Percentiles rank a stretch among this genome's conserved stretches.
Conservation (phyloP, 1,139 yeast genomes). For the Diutina scorzettiae region DNA sequence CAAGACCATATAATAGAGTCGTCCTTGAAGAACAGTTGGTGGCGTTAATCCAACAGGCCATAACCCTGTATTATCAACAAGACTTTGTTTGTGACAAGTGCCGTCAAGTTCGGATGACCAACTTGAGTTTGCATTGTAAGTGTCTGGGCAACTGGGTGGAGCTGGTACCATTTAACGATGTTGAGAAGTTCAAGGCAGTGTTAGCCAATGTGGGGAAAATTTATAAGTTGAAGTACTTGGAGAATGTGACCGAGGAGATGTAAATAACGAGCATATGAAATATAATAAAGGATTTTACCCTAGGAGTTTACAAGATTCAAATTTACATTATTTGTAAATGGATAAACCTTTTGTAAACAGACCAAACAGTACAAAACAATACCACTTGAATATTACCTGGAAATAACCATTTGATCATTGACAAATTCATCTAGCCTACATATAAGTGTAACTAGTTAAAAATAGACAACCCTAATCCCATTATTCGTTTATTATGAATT, state of each 20-base stretch:
- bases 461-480: too few relatives aligned
- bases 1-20: slow-evolving; percentile 49
- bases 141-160: slow-evolving; percentile 86
- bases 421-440: too few relatives aligned
- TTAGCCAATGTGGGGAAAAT: slow-evolving; percentile 48
- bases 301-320: too few relatives aligned
- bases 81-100: slow-evolving; percentile 78
- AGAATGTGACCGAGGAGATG: slow-evolving; percentile 23
- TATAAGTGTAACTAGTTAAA: too few relatives aligned
- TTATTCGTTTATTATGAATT: too few relatives aligned
- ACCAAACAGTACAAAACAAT: too few relatives aligned
- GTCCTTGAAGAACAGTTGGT: slow-evolving; percentile 72
- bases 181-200: slow-evolving; percentile 34
- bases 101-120: slow-evolving; percentile 50
- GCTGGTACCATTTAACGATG: slow-evolving; percentile 34
- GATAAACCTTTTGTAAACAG: too few relatives aligned
- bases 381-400: too few relatives aligned
- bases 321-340: too few relatives aligned
- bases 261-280: too few relatives aligned
- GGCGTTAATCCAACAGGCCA: slow-evolving; percentile 41
- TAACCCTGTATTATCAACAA: slow-evolving; percentile 61
- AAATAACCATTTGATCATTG: too few relatives aligned
- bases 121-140: slow-evolving; percentile 63
- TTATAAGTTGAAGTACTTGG: slow-evolving; percentile 50
- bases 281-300: too few relatives aligned